A percentile compares a stretch with the other conserved stretches of the same genome.
phyloP scores from a whole-genome alignment of 257 asterid species.

The Solanum sparsipilum region DNA sequence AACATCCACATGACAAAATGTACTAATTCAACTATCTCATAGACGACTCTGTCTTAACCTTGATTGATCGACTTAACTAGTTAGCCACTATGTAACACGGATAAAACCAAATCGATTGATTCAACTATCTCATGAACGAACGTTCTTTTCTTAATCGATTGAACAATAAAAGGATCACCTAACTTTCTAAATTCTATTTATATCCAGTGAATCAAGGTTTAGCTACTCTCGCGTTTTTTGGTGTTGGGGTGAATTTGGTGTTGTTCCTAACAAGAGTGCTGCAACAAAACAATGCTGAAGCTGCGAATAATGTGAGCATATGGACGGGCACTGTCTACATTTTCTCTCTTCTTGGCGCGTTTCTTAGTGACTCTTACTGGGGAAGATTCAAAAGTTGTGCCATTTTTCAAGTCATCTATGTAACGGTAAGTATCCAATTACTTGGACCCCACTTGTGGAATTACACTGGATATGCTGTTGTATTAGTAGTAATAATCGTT shows the following conservation, averaged over 20 bases:
- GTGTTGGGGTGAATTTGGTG: constrained; percentile 89
- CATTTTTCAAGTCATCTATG: constrained; percentile 71
- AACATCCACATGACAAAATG: background rate
- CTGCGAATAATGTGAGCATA: constrained; percentile 89
- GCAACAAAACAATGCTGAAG: constrained; percentile 75
- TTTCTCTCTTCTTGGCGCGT: constrained; percentile 95
- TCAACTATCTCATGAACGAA: background rate
- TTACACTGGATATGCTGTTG: background rate
- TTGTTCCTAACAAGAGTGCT: constrained; percentile 79
- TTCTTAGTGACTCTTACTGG: constrained; percentile 94
- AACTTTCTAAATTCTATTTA: background rate
- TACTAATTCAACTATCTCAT: background rate
- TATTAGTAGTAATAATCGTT: too few species aligned
- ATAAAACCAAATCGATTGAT: background rate
- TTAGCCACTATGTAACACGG: too few species aligned
- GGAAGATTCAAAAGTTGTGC: constrained; percentile 89
- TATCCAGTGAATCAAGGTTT: constrained; percentile 84
- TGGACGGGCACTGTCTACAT: constrained; percentile 97
- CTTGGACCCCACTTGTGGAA: too few species aligned
- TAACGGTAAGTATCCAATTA: constrained; percentile 32
- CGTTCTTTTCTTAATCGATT: background rate
- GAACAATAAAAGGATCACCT: background rate
- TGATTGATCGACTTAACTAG: background rate
- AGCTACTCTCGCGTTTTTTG: constrained; percentile 90
- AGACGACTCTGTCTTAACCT: background rate